These are phyloP conservation scores for Macadamia integrifolia DNA, from an alignment of 164 flowering plant species.

Conservation along the genomic window DNA sequence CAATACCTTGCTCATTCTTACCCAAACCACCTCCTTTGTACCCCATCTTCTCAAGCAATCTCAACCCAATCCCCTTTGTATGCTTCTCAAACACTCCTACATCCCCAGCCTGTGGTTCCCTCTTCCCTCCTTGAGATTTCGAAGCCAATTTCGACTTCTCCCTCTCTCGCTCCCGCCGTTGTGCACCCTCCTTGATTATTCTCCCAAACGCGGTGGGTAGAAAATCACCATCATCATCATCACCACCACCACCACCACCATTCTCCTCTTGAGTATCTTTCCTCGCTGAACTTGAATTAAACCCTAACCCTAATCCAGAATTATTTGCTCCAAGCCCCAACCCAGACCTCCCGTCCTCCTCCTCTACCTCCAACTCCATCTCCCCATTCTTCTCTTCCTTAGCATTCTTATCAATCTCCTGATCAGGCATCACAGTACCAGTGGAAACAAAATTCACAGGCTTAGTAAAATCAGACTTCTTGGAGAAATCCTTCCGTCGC, in stretches of 20 bases:
- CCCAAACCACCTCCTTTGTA: constrained; percentile 95
- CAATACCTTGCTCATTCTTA: constrained; percentile 79
- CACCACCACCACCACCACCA: constrained; percentile 8
- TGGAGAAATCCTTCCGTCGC: constrained; percentile 35
- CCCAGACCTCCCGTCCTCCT: constrained; percentile 15
- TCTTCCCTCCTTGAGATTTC: constrained; percentile 27
- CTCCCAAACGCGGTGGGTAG: constrained; percentile 75
- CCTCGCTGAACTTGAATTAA: constrained; percentile 4
- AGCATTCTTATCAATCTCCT: constrained; percentile 47
- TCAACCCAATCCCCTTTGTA: constrained; percentile 81
- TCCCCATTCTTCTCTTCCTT: constrained; percentile 26
- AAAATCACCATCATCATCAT: constrained; percentile 35
- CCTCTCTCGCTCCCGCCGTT: constrained; percentile 43
- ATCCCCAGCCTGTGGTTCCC: constrained; percentile 21
- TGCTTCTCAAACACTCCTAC: constrained; percentile 71
- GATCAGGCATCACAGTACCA: constrained; percentile 61
- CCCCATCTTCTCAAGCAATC: constrained; percentile 77
- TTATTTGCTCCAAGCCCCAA: constrained; percentile 22
- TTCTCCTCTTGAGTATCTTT: constrained; percentile 12
- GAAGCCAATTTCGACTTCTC: constrained; percentile 32
- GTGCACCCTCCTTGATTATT: constrained; percentile 66
- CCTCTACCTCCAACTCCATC: constrained; percentile 11
- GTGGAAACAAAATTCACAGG: constrained; percentile 88
- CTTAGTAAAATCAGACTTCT: constrained; percentile 52
- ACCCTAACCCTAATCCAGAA: constrained; percentile 23